Evolutionary conservation across 139 green algal species (phyloP), one percentile per base, ranked within the genome.

Genomic region (Chlorella sp.): DNA sequence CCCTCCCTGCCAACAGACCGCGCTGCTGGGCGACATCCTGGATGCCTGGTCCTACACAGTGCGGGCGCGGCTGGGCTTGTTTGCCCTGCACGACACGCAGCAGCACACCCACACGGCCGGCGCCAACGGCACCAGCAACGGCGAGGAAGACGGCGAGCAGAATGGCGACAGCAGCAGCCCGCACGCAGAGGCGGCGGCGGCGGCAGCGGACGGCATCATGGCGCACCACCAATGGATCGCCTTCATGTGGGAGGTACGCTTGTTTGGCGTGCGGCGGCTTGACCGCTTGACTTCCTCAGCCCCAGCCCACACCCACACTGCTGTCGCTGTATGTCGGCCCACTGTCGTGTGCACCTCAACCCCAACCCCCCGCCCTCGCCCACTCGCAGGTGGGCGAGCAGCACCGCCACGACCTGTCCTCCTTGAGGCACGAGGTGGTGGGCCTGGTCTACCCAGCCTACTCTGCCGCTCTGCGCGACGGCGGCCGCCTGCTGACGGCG

Each of bases 41-140:
- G 82, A 86, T n/a, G 92, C 90, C 9, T 96, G 93, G 93, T 56
- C 86, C 11, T 85, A 48, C 72, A 94, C 89, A 0, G 79, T 91
- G 0, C 85, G 94, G 30, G 83, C 85, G 7, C 73, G 86, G 0
- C 28, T 93, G 70, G 94, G 94, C 19, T 87, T 97, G 16, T 97
- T 96, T 80, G 80, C 80, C 44, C 44, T 46, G 11, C 19, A 67
- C 46, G 84, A 38, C 36, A 19, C 68, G 20, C 43, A 38, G 38
- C 30, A 65, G 54, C 54, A 43, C 46, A 70, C 54, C 70, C 70
- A 36, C 70, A 51, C 40, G 40, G 74, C 16, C 7, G 74, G 16
- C 41, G 48, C 48, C 19, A 43, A n/a, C 19, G 74, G 46, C 74
- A n/a, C n/a, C 46, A 44, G 74, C 74, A 67, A 34, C n/a, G 48